Conservation (phyloP, 2,329 filamentous ascomycete genomes). For the Xylaria sp. region DNA sequence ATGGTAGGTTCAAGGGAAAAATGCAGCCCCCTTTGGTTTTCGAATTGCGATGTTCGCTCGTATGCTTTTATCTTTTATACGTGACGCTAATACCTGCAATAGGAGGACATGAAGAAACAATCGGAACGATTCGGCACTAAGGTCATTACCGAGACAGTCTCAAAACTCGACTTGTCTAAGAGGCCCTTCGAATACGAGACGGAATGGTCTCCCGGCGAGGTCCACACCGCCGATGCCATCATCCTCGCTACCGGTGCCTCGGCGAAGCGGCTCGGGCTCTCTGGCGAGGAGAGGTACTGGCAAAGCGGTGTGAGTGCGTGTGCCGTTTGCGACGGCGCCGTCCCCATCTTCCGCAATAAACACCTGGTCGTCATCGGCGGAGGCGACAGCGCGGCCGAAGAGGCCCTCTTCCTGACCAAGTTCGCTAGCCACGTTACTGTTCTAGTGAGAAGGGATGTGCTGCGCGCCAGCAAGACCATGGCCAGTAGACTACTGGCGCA, state of each 20-base stretch:
- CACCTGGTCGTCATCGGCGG: constrained; percentile 94
- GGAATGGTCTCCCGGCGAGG: constrained; percentile 82
- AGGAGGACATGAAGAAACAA: constrained; percentile 90
- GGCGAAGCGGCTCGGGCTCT: constrained; percentile 79
- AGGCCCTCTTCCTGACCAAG: constrained; percentile 96
- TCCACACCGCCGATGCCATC: constrained; percentile 87
- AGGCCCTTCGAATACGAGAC: constrained; percentile 93
- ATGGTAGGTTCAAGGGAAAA: constrained; percentile 73
- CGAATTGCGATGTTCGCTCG: background rate
- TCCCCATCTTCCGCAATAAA: constrained; percentile 97
- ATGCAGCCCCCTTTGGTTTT: background rate
- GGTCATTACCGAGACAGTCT: constrained; percentile 91
- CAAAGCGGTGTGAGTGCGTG: constrained; percentile 95
- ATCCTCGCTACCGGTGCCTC: constrained; percentile 97
- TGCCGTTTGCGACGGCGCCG: constrained; percentile 94
- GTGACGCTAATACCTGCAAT: background rate
- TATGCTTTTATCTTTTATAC: background rate
- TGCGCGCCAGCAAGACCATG: constrained; percentile 92
- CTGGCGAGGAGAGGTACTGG: constrained; percentile 96
- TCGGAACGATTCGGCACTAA: constrained; percentile 90
- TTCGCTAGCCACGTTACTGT: constrained; percentile 96
- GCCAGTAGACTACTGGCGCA: constrained; percentile 80
- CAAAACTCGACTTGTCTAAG: constrained; percentile 80
- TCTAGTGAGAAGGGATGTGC: constrained; percentile 83
- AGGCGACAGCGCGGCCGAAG: constrained; percentile 95